Evolutionary conservation across 805 yeast species (phyloP).

Genomic region (Clavispora asparagi): DNA sequence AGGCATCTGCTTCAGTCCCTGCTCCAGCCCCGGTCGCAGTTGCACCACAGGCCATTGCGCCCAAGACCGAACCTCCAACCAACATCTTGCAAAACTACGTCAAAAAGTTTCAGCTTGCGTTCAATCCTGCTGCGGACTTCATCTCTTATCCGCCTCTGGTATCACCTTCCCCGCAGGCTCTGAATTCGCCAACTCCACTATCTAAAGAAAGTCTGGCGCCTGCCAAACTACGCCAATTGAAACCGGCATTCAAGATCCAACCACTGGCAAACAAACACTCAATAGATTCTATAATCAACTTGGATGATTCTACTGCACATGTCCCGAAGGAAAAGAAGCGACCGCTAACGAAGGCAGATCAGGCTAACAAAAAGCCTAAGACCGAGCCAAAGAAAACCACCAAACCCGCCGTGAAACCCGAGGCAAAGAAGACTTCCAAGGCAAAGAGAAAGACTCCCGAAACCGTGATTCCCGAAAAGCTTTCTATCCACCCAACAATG

Average conservation of each 20-base stretch:
- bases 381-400: slow-evolving; percentile 8
- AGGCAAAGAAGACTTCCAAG: slow-evolving; percentile 4
- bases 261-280: slow-evolving; percentile 26
- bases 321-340: slow-evolving; percentile 8
- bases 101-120: slow-evolving; percentile 27
- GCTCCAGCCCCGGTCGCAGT: background rate
- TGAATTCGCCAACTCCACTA: background rate
- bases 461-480: slow-evolving; percentile 9
- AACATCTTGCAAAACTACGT: background rate
- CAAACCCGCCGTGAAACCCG: slow-evolving; percentile 3
- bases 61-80: background rate
- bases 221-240: background rate
- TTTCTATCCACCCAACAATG: slow-evolving; percentile 17
- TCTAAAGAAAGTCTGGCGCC: background rate
- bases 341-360: slow-evolving; percentile 8
- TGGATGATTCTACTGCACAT: slow-evolving; percentile 18
- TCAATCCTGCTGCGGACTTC: slow-evolving; percentile 8
- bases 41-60: background rate
- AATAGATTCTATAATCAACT: slow-evolving; percentile 36
- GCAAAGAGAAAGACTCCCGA: slow-evolving; percentile 20
- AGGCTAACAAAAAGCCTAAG: slow-evolving; percentile 7
- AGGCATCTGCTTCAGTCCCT: too few relatives aligned
- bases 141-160: background rate
- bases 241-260: background rate
- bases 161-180: background rate